Evolutionary conservation across 2,329 filamentous ascomycete species (phyloP).

Genomic region (Xylariaceae sp.): DNA sequence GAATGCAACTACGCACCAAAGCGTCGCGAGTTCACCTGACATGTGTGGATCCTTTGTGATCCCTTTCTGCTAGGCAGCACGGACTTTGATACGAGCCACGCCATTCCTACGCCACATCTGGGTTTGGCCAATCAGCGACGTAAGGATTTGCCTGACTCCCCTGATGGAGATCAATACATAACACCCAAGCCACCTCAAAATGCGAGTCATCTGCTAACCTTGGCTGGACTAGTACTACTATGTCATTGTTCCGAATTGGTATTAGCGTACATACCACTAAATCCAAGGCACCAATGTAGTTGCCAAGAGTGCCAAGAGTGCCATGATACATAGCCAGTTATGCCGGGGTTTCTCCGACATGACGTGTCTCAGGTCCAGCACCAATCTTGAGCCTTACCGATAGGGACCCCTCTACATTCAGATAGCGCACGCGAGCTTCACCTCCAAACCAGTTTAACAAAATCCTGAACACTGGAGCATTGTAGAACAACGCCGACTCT

Average conservation of each 20-base stretch:
- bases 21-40: not conserved
- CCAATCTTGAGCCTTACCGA: constrained; percentile 5
- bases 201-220: not conserved
- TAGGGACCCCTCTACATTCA: constrained; percentile 16
- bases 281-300: not conserved
- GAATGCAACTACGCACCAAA: not conserved
- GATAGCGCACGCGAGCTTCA: constrained; percentile 5
- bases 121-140: not conserved
- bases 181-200: not conserved
- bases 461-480: constrained; percentile 11
- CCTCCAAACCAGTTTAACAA: constrained; percentile 5
- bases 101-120: not conserved
- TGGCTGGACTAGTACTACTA: not conserved
- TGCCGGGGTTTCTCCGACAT: constrained; percentile 20
- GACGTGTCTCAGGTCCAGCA: constrained; percentile 29
- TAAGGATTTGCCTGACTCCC: not conserved
- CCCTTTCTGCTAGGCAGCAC: not conserved
- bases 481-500: constrained; percentile 27
- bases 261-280: not conserved
- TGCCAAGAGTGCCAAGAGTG: not conserved
- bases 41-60: not conserved
- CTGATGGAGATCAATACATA: not conserved
- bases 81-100: not conserved
- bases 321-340: not conserved
- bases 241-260: not conserved